Evolutionary conservation across 1,284 basidiomycete genomes (phyloP).

Genomic region (Ustanciosporium gigantosporum): DNA sequence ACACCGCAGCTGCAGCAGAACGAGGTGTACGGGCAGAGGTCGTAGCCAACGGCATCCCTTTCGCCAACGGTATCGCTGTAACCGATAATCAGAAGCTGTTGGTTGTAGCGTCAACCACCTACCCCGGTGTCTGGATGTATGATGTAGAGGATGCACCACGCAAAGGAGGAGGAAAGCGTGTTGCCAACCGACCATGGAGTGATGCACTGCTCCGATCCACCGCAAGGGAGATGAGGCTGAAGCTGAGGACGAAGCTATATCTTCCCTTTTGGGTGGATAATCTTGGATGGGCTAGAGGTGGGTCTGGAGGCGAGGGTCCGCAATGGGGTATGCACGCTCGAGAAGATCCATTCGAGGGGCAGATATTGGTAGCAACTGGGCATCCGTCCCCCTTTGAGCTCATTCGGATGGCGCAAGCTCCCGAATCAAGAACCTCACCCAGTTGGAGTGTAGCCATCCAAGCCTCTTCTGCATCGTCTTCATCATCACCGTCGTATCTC

Average conservation of each 20-base stretch:
- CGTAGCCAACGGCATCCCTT: constrained; percentile 66
- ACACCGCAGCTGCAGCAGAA: not conserved
- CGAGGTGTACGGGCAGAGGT: constrained; percentile 47
- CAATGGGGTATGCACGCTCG: no score
- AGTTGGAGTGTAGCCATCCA: no score
- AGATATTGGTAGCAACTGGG: constrained; percentile 69
- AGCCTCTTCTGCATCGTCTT: no score
- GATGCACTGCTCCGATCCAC: no score
- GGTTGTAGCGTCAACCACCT: constrained; percentile 68
- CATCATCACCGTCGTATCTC: no score
- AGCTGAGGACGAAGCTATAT: constrained; percentile 62
- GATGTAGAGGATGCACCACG: constrained; percentile 50
- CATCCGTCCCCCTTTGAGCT: constrained; percentile 70
- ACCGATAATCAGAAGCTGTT: constrained; percentile 66
- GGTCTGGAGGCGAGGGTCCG: no score
- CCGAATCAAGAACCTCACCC: no score
- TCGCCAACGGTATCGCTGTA: constrained; percentile 71
- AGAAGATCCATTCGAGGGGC: no score
- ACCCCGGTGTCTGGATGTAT: constrained; percentile 67
- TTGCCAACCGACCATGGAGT: no score
- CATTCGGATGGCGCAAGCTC: constrained; percentile 64
- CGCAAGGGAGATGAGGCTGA: not conserved
- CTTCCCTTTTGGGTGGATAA: constrained; percentile 71
- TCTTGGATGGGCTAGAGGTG: constrained; percentile 66
- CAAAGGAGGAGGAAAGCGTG: no score